Base-by-base conservation (phyloP, 75 land plant species). In the Selaginella moellendorffii region DNA sequence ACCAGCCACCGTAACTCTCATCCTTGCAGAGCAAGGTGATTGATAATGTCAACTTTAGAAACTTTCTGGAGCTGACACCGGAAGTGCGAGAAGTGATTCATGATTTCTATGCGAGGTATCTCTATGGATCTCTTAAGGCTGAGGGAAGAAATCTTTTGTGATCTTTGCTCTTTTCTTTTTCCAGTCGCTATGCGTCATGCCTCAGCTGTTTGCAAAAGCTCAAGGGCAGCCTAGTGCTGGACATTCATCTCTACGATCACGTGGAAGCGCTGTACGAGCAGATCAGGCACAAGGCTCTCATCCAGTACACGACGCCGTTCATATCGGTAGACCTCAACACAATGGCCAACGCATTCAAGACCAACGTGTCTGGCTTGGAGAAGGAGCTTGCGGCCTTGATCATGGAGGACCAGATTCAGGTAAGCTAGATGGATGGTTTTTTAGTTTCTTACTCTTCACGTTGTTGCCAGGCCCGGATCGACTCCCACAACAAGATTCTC, bases 11-110 rank as follows among this genome's bases (percentile, higher is more conserved):
- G 14, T 46, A 18, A 10, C n/a, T 56, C 21, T 56, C 8, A 8
- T 56, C 17, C 24, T 8, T 8, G 59, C 24, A 56, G 59, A 8
- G n/a, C 2, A 56, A 56, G 59, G 59, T 56, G 25, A 56, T 56
- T 56, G 59, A 56, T 56, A 56, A 56, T n/a, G n/a, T 56, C 59
- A 56, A 56, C 59, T 56, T 56, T 19, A 19, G 59, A 19, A 56
- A 56, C n/a, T 56, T 56, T n/a, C 24, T 56, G 59, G 59, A 56
- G 24, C 59, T 56, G 9, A 56, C 24, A 21, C 59, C 59, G 25
- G 59, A 56, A 25, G 59, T 56, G 2, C 59, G 59, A 8, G 59
- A 56, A 21, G 25, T 56, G 17, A 56, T 56, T 56, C 59, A 56
- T 19, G 59, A 56, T 56, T 56, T 56, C 23, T 56, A 56, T 56